Evolutionary conservation across 1,284 basidiomycete genomes (phyloP), one percentile per base, ranked within the genome.

Genomic region (Puccinia novopanici): DNA sequence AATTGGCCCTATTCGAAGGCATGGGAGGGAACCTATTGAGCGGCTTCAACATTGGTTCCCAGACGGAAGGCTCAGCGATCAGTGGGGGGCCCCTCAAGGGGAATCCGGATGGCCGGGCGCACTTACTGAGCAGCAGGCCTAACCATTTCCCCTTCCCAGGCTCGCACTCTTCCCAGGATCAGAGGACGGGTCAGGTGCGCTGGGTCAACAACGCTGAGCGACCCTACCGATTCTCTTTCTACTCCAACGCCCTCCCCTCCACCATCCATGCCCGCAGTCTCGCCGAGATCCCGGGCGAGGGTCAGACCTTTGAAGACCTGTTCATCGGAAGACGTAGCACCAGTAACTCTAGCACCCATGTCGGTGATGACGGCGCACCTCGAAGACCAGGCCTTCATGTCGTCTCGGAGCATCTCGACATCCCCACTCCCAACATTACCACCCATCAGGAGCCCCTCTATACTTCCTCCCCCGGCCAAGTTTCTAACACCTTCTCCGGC

Each of bases 171-270:
- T 24, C 37, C n/a, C 30, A 24, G 81, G 80, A 82, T 40, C 82
- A 85, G 4, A 88, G 82, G 86, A 88, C 1, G 92, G 92, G 0
- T 91, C 95, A 84, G 37, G 75, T 74, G 22, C 75, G 76, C 17
- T 74, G 79, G 37, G 68, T 70, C 34, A 82, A 81, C 50, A 19
- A 37, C 17, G 83, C 83, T 12, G 93, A 95, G 84, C 88, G 93
- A 84, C 96, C 95, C 9, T 99, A 98, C 85, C 90, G 97, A 48
- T 99, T 99, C 87, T 98, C 96, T 0, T 99, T 99, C 87, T 99
- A 99, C 87, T 98, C 94, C 22, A 99, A 98, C 84, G 89, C 92
- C 0, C 88, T 98, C 68, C 91, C 92, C 1, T 92, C 93, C 0
- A 98, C 96, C 0, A 98, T 99, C 71, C 97, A 99, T 86, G 93